Percentiles rank a stretch among this genome's conserved stretches.
Evolutionary conservation across 75 land plant genomes (phyloP).

Genomic region (Azolla pinnata): DNA sequence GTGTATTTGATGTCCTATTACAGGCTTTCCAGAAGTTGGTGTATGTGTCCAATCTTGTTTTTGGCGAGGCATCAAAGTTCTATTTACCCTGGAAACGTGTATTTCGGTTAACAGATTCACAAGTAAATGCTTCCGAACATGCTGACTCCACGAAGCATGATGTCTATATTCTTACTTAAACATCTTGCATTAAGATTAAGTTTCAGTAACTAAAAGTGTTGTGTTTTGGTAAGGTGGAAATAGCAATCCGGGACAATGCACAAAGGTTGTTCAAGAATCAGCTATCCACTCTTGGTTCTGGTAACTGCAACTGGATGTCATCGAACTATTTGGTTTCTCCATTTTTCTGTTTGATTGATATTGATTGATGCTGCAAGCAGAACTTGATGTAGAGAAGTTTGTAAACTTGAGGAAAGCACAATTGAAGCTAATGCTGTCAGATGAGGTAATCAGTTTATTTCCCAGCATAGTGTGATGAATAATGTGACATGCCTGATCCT

Average conservation of each 20-base stretch:
- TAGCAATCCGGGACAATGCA: constrained; percentile 94
- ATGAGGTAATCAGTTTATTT: too few relatives aligned
- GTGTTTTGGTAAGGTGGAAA: constrained; percentile 48
- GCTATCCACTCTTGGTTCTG: constrained; percentile 48
- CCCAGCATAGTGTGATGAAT: background rate
- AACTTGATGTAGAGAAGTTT: constrained; percentile 44
- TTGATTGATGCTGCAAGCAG: constrained; percentile 26
- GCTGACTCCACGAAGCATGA: too few relatives aligned
- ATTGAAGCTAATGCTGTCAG: constrained; percentile 50
- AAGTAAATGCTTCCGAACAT: too few relatives aligned
- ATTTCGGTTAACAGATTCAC: constrained; percentile 85
- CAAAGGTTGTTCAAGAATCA: constrained; percentile 54
- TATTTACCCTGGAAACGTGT: constrained; percentile 98
- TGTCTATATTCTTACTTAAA: too few relatives aligned
- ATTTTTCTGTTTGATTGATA: constrained; percentile 1
- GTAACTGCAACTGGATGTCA: constrained; percentile 23
- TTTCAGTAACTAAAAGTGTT: too few relatives aligned
- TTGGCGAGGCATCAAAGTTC: constrained; percentile 91
- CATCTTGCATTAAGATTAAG: too few relatives aligned
- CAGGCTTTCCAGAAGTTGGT: constrained; percentile 97
- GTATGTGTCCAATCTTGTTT: constrained; percentile 83
- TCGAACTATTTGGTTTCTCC: background rate
- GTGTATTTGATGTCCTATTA: constrained; percentile 8
- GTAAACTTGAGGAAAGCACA: constrained; percentile 50
- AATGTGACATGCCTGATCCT: background rate